A percentile compares a stretch with the other conserved stretches of the same genome.
phyloP scores from a whole-genome alignment of 2,329 filamentous ascomycete species.

The Fusarium sp. region DNA sequence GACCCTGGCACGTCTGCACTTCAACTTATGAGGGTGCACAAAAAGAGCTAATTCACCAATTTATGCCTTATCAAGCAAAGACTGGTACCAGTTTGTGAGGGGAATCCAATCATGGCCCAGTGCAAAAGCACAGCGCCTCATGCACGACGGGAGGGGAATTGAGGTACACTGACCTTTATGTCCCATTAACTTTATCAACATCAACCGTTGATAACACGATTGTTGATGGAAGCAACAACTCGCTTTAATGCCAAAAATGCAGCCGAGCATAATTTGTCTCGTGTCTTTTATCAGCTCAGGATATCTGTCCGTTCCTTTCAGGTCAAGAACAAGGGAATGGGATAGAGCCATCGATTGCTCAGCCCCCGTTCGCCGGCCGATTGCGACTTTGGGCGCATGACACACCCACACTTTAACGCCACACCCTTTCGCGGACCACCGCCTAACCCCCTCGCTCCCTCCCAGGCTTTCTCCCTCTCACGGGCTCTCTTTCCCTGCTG shows the following conservation, averaged over 20 bases:
- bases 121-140: constrained; percentile 33
- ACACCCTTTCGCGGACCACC: constrained; percentile 27
- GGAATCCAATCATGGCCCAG: constrained; percentile 33
- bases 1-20: constrained; percentile 37
- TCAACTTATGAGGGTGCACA: constrained; percentile 35
- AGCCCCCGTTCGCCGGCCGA: constrained; percentile 41
- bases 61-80: constrained; percentile 39
- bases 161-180: constrained; percentile 2
- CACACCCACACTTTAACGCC: constrained; percentile 10
- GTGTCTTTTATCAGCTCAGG: constrained; percentile 1
- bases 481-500: constrained; percentile 33
- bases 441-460: constrained; percentile 8
- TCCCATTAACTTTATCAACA: constrained; percentile 9
- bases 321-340: constrained; percentile 18
- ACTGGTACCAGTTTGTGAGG: constrained; percentile 26
- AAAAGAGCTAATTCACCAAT: constrained; percentile 22
- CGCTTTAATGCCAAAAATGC: neutral
- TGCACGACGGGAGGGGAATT: constrained; percentile 37
- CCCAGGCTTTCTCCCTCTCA: constrained; percentile 1
- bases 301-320: constrained; percentile 22
- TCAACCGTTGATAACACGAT: neutral
- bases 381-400: constrained; percentile 38
- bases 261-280: constrained; percentile 12
- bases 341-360: constrained; percentile 28
- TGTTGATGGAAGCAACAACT: neutral